A percentile compares a stretch with the other conserved stretches of the same genome.
These are phyloP conservation scores for Phialophora macrospora DNA, from an alignment of 2,329 filamentous ascomycete genomes.

Conservation along the genomic window DNA sequence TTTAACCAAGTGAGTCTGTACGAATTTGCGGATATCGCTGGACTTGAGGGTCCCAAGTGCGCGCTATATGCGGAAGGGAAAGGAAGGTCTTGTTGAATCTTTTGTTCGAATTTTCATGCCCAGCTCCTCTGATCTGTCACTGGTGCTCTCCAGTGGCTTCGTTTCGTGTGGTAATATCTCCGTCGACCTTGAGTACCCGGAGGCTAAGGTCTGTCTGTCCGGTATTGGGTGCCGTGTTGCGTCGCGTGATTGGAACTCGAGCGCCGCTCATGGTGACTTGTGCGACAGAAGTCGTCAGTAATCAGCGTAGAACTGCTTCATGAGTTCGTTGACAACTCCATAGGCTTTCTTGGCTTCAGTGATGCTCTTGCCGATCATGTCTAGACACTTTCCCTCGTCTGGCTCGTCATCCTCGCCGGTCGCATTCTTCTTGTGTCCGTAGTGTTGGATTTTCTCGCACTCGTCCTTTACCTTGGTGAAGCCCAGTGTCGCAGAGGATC, in stretches of 20 bases:
- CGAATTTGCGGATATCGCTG: background rate
- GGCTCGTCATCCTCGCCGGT: constrained; percentile 70
- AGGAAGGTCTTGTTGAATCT: constrained; percentile 2
- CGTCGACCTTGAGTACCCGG: background rate
- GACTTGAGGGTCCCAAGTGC: background rate
- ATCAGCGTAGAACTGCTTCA: constrained; percentile 73
- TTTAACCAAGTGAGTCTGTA: background rate
- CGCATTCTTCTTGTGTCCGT: constrained; percentile 79
- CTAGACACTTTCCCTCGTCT: constrained; percentile 70
- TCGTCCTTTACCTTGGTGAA: constrained; percentile 87
- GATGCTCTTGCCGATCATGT: constrained; percentile 72
- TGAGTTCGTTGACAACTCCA: constrained; percentile 69
- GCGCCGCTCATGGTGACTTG: background rate
- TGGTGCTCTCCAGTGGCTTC: background rate
- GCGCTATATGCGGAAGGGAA: constrained; percentile 3
- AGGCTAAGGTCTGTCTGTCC: constrained; percentile 4
- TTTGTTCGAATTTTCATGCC: constrained; percentile 1
- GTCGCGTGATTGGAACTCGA: background rate
- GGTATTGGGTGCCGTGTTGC: background rate
- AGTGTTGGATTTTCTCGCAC: constrained; percentile 97
- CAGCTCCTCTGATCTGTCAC: background rate
- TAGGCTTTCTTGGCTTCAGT: constrained; percentile 76
- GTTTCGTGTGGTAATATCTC: background rate
- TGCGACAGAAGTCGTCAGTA: background rate
- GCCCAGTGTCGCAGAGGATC: constrained; percentile 91